Percentiles rank a stretch among this genome's conserved stretches.
Evolutionary conservation across 805 yeast species (phyloP).

Genomic region (Suhomyces xylopsoci): DNA sequence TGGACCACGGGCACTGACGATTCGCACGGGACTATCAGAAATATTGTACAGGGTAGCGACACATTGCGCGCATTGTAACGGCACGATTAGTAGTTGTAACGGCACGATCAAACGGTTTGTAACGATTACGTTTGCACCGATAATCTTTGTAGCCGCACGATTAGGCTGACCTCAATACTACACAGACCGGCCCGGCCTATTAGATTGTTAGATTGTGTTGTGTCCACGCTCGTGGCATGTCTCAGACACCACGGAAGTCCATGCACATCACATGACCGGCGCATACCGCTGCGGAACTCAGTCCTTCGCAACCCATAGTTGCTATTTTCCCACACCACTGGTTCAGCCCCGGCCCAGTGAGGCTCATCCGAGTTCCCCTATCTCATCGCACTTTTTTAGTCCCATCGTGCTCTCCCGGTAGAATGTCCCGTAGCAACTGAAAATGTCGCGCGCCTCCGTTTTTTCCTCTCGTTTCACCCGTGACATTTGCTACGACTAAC

Average conservation of each 20-base stretch:
- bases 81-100: no score
- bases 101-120: no score
- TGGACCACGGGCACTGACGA: no score
- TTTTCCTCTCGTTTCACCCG: neutral
- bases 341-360: neutral
- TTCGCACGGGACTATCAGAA: no score
- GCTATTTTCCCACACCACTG: neutral
- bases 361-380: neutral
- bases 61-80: no score
- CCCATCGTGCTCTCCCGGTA: neutral
- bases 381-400: neutral
- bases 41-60: no score
- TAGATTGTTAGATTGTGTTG: no score
- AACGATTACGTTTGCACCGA: no score
- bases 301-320: neutral
- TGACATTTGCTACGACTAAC: neutral
- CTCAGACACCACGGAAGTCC: neutral
- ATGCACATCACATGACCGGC: neutral
- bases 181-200: no score
- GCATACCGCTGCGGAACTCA: neutral
- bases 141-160: no score
- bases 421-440: constrained; percentile 1
- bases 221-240: neutral
- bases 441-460: constrained; percentile 6
- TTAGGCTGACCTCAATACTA: no score